A percentile compares a stretch with the other conserved stretches of the same genome.
phyloP scores from a whole-genome alignment of 2,329 filamentous ascomycete genomes.

The Fonsecaea monophora region DNA sequence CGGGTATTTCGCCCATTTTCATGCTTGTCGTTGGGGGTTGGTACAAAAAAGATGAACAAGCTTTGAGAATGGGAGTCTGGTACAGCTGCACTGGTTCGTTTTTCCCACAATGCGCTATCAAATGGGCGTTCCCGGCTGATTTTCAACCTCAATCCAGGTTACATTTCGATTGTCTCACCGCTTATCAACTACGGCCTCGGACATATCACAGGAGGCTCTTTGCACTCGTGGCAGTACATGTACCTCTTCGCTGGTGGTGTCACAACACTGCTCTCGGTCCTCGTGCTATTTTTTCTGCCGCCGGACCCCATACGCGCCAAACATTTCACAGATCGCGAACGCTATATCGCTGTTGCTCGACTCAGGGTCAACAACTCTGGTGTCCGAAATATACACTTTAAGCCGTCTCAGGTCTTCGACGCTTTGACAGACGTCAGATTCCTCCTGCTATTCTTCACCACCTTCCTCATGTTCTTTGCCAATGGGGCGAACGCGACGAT shows the following conservation, averaged over 20 bases:
- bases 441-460: constrained; percentile 69
- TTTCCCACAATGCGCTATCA: neutral
- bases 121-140: neutral
- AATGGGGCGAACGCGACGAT: constrained; percentile 74
- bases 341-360: constrained; percentile 68
- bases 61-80: constrained; percentile 71
- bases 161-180: constrained; percentile 46
- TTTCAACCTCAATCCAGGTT: constrained; percentile 41
- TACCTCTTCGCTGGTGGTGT: constrained; percentile 69
- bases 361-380: constrained; percentile 68
- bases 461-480: constrained; percentile 71
- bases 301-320: constrained; percentile 71
- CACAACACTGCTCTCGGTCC: constrained; percentile 64
- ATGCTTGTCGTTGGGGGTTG: constrained; percentile 68
- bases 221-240: constrained; percentile 72
- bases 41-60: constrained; percentile 71
- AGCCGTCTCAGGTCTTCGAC: constrained; percentile 64
- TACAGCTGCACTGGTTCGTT: constrained; percentile 53
- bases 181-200: constrained; percentile 72
- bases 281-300: constrained; percentile 67
- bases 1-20: constrained; percentile 69
- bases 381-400: constrained; percentile 66
- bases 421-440: constrained; percentile 65
- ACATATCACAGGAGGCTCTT: constrained; percentile 61
- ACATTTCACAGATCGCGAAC: constrained; percentile 69